Base-by-base conservation (phyloP, 768 basidiomycete species). In the Lanmaoa pseudosensibilis region DNA sequence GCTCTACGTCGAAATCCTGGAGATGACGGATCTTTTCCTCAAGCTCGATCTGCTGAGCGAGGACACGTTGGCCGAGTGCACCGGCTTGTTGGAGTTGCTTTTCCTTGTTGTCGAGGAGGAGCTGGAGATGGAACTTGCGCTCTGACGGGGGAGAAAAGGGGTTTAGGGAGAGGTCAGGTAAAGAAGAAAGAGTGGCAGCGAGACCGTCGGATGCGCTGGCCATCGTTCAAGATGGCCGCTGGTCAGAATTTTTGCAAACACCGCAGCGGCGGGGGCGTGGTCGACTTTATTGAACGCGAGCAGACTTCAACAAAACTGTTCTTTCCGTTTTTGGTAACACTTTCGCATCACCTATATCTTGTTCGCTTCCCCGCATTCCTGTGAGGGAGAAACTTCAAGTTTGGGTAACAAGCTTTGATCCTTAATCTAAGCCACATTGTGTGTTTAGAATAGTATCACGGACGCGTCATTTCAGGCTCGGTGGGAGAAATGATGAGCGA, bases 31-130 rank as follows among this genome's bases (percentile, higher is more conserved):
- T 92, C 50, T 92, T 83, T 68, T 88, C 87, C 73, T 97, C 92
- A 59, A 98, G 83, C 69, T 96, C 92, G 75, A 92, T 87, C 74
- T 93, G 93, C 77, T 98, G 96, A 19, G 85, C 83, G 58, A 98
- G 86, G 65, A 98, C 85, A 71, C 92, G 89, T 75, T 97, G 94
- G 50, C 96, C 95, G 69, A 98, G 85, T 53, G 87, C 88, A 37
- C 92, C 94, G 5, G 93, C 92, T 61, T 92, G 89, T 60, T 92
- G 87, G 34, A 98, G 87, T 72, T 98, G 94, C 68, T 86, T 85
- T 73, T 94, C 91, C 79, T 98, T 98, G 70, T 78, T 81, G 75
- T 93, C 92, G 63, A 98, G 83, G 56, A 97, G 85, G 56, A 73
- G 74, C 55, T 87, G 84, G 13, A 86, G 77, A 56, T 84, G 80